phyloP scores from a whole-genome alignment of 1,284 basidiomycete genomes.

The Fomes fomentarius region DNA sequence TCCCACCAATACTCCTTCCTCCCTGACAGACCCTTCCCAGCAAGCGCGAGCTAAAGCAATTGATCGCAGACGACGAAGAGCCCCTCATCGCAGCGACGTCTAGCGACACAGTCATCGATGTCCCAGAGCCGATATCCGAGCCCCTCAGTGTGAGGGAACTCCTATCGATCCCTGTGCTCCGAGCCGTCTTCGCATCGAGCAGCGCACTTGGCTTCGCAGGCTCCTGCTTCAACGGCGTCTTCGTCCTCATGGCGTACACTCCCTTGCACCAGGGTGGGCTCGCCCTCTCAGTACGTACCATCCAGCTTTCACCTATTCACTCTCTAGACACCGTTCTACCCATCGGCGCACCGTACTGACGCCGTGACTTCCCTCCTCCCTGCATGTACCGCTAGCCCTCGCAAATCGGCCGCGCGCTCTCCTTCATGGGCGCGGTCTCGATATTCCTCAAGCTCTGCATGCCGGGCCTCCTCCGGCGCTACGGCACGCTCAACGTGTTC shows the following conservation, averaged over 20 bases:
- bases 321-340: too few relatives aligned
- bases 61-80: slow-evolving; percentile 9
- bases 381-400: slow-evolving; percentile 51
- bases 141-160: slow-evolving; percentile 36
- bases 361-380: too few relatives aligned
- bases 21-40: slow-evolving; percentile 42
- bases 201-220: slow-evolving; percentile 57
- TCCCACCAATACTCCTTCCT: neutral
- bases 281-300: slow-evolving; percentile 50
- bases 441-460: slow-evolving; percentile 41
- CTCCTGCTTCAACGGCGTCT: slow-evolving; percentile 63
- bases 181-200: slow-evolving; percentile 56
- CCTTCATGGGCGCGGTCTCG: slow-evolving; percentile 41
- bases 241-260: slow-evolving; percentile 68
- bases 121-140: slow-evolving; percentile 13
- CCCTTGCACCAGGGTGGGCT: slow-evolving; percentile 60
- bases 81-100: slow-evolving; percentile 15
- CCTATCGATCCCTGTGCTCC: slow-evolving; percentile 55
- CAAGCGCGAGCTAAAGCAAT: slow-evolving; percentile 23
- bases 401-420: slow-evolving; percentile 64
- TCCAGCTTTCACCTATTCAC: too few relatives aligned
- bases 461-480: slow-evolving; percentile 37
- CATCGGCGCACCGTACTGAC: too few relatives aligned
- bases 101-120: slow-evolving; percentile 14
- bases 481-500: slow-evolving; percentile 37